Percentiles rank a stretch among this genome's conserved stretches.
These are phyloP conservation scores for Collariella sp. DNA, from an alignment of 495 filamentous ascomycete species.

Conservation along the genomic window DNA sequence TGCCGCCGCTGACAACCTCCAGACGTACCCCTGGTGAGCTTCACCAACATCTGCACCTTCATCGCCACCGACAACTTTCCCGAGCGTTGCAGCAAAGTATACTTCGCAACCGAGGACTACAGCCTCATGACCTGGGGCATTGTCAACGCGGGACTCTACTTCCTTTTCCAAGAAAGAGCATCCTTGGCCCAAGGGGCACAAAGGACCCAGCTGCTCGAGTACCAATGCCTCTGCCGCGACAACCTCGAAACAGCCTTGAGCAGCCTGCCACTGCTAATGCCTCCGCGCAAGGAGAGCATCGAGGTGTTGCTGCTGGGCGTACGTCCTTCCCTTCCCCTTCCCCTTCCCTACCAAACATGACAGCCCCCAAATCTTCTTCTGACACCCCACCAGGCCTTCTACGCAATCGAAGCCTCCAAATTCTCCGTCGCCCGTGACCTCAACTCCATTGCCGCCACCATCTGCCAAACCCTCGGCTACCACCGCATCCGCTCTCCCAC, in stretches of 20 bases:
- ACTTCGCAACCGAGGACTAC: conserved; percentile 50
- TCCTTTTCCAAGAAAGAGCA: conserved; percentile 46
- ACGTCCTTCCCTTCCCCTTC: not conserved
- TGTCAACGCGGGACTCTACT: conserved; percentile 49
- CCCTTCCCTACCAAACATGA: not conserved
- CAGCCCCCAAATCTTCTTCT: not conserved
- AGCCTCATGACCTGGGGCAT: conserved; percentile 48
- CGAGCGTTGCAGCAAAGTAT: conserved; percentile 51
- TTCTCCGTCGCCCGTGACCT: conserved; percentile 56
- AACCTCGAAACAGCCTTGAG: conserved; percentile 53
- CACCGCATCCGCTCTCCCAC: conserved; percentile 40
- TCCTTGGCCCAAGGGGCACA: conserved; percentile 25
- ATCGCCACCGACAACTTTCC: conserved; percentile 46
- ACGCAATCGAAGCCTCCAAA: conserved; percentile 55
- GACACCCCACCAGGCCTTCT: conserved; percentile 26
- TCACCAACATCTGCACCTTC: conserved; percentile 34
- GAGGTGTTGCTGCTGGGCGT: conserved; percentile 53
- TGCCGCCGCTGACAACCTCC: conserved; percentile 4
- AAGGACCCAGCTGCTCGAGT: conserved; percentile 27
- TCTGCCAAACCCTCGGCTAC: conserved; percentile 58
- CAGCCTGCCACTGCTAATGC: conserved; percentile 50
- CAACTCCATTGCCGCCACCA: conserved; percentile 45
- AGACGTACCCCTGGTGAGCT: conserved; percentile 33
- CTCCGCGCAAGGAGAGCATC: conserved; percentile 49
- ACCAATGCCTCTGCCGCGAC: conserved; percentile 40